These are phyloP conservation scores for Madurella fahalii DNA, from an alignment of 2,329 filamentous ascomycete species.

Conservation along the genomic window DNA sequence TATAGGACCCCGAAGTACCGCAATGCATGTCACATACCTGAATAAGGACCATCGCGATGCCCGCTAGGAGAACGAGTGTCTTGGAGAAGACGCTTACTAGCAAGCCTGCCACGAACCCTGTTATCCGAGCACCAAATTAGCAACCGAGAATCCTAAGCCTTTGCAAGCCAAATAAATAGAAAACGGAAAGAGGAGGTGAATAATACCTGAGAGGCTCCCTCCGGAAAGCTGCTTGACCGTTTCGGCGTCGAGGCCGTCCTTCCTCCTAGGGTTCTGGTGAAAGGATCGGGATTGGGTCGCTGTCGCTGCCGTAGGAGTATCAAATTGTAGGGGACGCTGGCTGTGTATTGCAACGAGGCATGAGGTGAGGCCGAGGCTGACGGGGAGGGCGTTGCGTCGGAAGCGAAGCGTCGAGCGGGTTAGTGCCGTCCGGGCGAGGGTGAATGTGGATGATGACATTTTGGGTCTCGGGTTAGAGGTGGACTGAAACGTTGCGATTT, in stretches of 20 bases:
- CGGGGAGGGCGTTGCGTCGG: not conserved
- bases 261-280: conserved; percentile 2
- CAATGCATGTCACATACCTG: conserved; percentile 48
- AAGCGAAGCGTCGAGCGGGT: conserved; percentile 3
- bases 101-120: conserved; percentile 61
- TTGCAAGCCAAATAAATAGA: too few relatives aligned
- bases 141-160: too few relatives aligned
- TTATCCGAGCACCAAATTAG: not conserved
- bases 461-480: not conserved
- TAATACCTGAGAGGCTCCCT: conserved; percentile 49
- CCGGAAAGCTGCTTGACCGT: conserved; percentile 49
- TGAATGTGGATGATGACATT: not conserved
- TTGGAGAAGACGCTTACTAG: conserved; percentile 67
- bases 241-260: conserved; percentile 31
- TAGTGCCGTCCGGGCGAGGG: conserved; percentile 3
- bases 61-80: conserved; percentile 63
- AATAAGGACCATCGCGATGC: conserved; percentile 58
- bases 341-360: conserved; percentile 24
- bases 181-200: conserved; percentile 12
- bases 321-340: conserved; percentile 31
- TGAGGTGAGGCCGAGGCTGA: conserved; percentile 21
- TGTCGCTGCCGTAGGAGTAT: conserved; percentile 24
- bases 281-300: conserved; percentile 4
- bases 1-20: not conserved
- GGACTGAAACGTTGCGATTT: not conserved